Evolutionary conservation across 208 protist genomes (phyloP), one percentile per base, ranked within the genome.

Genomic region (Trypanosoma theileri): DNA sequence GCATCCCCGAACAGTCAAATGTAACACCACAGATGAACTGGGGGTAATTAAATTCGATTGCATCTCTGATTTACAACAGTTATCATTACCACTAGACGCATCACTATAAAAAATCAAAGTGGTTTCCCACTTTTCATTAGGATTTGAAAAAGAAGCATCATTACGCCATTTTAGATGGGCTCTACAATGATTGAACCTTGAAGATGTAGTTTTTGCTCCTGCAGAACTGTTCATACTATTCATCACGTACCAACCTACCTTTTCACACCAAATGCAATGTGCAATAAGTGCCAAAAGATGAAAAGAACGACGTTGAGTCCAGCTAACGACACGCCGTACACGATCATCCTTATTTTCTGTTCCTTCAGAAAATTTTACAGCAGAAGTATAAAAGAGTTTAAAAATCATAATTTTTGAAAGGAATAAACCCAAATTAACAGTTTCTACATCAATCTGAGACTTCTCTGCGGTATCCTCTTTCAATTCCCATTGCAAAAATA

Each of bases 201-300:
- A 35, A 35, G 28, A 35, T 35, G 1, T 6, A 6, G 6, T 35
- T 35, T 35, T 6, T 35, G 28, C 6, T 35, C 28, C 6, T 35
- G 28, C 28, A 6, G 28, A 1, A 16, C n/a, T 8, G 62, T 22
- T 59, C 3, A 1, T 44, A 26, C 53, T 44, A 46, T 51, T 58
- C 44, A 59, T 58, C 41, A 76, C 53, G 40, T 45, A 55, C 45
- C 53, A 50, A 3, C 54, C 51, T n/a, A 82, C 59, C 44, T 66
- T 73, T 65, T 77, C 72, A 54, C 72, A 75, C 77, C 77, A 82
- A 16, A 77, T 64, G 40, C 71, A 61, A 52, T 82, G 77, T 50
- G 77, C 72, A 24, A 82, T 70, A 4, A 71, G 51, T 31, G 77
- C 66, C 45, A 82, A 54, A 21, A 62, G 55, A 26, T 69, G 65